Evolutionary conservation across 2,329 filamentous ascomycete species (phyloP).

Genomic region (Epicoccum sorghinum): DNA sequence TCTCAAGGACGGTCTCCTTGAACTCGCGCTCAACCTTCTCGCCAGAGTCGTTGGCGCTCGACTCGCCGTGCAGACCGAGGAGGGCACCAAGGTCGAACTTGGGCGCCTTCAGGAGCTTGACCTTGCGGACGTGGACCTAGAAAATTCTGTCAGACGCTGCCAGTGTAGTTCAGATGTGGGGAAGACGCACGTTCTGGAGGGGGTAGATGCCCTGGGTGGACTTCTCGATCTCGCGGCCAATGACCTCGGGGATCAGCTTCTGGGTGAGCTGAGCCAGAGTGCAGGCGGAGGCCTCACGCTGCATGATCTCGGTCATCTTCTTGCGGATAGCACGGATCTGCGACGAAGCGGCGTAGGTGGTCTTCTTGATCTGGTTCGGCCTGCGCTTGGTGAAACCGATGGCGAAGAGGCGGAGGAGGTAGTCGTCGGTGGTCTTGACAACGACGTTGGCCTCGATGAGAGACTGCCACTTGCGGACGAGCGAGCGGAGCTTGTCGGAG

Average conservation of each 20-base stretch:
- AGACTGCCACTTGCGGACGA: constrained; percentile 99
- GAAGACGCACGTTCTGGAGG: constrained; percentile 83
- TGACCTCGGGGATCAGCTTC: constrained; percentile 99
- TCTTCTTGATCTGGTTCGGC: constrained; percentile 99
- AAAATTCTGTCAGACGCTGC: constrained; percentile 1
- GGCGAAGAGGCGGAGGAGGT: constrained; percentile 97
- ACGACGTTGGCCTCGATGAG: constrained; percentile 99
- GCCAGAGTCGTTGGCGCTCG: constrained; percentile 91
- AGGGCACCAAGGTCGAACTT: constrained; percentile 99
- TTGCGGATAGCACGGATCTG: constrained; percentile 98
- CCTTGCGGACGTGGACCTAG: constrained; percentile 99
- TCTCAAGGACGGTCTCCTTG: constrained; percentile 95
- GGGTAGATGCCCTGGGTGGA: constrained; percentile 99
- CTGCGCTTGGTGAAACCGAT: constrained; percentile 99
- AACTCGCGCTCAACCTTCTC: constrained; percentile 98
- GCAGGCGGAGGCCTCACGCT: constrained; percentile 92
- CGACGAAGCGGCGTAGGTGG: constrained; percentile 94
- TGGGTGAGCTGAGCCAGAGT: constrained; percentile 94
- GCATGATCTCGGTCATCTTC: constrained; percentile 99
- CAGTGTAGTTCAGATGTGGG: background rate
- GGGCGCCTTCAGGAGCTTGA: constrained; percentile 97
- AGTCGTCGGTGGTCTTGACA: constrained; percentile 99
- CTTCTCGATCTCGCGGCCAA: constrained; percentile 99
- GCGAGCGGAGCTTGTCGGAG: constrained; percentile 98
- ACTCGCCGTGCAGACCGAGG: constrained; percentile 97